These are phyloP conservation scores for Fonsecaea erecta DNA, from an alignment of 2,329 filamentous ascomycete species.

Conservation along the genomic window DNA sequence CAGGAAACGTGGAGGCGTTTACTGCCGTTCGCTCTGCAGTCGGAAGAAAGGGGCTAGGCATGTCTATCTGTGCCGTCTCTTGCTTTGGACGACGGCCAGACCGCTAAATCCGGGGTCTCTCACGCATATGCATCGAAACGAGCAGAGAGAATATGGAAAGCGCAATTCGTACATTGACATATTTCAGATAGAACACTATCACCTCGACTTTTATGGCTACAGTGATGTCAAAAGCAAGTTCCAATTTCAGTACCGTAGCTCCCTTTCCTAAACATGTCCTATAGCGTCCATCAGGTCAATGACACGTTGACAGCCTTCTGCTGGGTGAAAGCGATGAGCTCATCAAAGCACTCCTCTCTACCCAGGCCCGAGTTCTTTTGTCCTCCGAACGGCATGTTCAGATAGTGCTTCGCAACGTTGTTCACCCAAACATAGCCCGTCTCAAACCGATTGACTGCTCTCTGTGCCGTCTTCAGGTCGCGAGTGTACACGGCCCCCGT, in stretches of 20 bases:
- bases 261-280: neutral
- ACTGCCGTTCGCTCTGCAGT: neutral
- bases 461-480: slow-evolving; percentile 5
- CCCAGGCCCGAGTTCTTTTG: slow-evolving; percentile 25
- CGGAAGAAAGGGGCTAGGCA: neutral
- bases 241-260: neutral
- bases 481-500: slow-evolving; percentile 7
- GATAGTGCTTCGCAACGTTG: slow-evolving; percentile 11
- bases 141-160: neutral
- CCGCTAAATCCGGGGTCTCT: neutral
- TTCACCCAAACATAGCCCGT: slow-evolving; percentile 23
- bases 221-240: neutral
- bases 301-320: slow-evolving; percentile 9
- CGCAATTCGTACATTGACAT: neutral
- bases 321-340: slow-evolving; percentile 13
- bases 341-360: slow-evolving; percentile 23
- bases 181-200: neutral
- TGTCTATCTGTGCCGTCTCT: neutral
- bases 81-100: neutral
- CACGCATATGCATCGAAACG: neutral
- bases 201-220: neutral
- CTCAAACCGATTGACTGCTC: neutral
- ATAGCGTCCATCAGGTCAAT: neutral
- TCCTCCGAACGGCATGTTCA: slow-evolving; percentile 25
- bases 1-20: neutral